Conservation (phyloP, 805 yeast genomes). For the Sungouiella thailandica region DNA sequence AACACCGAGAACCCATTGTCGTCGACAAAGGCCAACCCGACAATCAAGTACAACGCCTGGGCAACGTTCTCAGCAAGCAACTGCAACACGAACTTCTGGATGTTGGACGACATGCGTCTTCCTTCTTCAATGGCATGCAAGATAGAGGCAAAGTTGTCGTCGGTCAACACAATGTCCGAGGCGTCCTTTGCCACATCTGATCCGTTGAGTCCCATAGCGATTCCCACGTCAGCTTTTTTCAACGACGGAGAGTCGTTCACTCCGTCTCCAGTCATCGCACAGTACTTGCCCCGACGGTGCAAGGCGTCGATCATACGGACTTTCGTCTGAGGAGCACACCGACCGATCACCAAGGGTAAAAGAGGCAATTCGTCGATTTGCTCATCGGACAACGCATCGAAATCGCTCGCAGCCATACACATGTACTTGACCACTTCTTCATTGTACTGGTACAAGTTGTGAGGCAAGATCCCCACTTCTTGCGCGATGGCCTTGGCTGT, state of each 20-base stretch:
- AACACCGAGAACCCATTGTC: constrained; percentile 30
- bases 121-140: constrained; percentile 78
- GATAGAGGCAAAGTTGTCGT: constrained; percentile 74
- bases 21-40: constrained; percentile 34
- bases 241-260: constrained; percentile 78
- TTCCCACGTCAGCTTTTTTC: constrained; percentile 75
- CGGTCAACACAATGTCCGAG: constrained; percentile 65
- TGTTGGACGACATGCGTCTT: constrained; percentile 71
- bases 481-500: constrained; percentile 78
- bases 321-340: constrained; percentile 39
- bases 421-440: constrained; percentile 30
- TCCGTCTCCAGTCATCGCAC: constrained; percentile 55
- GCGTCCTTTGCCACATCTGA: constrained; percentile 86
- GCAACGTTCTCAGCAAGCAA: constrained; percentile 69
- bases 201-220: constrained; percentile 76
- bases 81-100: constrained; percentile 73
- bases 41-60: constrained; percentile 58
- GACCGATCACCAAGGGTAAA: constrained; percentile 36
- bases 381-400: constrained; percentile 27
- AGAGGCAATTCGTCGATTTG: constrained; percentile 33
- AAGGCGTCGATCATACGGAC: constrained; percentile 39
- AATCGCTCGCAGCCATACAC: constrained; percentile 36
- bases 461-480: constrained; percentile 73
- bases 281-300: constrained; percentile 32
- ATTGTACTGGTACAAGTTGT: constrained; percentile 30